A percentile compares a stretch with the other conserved stretches of the same genome.
phyloP scores from a whole-genome alignment of 441 rosid genomes.

The Erysimum pusillum region DNA sequence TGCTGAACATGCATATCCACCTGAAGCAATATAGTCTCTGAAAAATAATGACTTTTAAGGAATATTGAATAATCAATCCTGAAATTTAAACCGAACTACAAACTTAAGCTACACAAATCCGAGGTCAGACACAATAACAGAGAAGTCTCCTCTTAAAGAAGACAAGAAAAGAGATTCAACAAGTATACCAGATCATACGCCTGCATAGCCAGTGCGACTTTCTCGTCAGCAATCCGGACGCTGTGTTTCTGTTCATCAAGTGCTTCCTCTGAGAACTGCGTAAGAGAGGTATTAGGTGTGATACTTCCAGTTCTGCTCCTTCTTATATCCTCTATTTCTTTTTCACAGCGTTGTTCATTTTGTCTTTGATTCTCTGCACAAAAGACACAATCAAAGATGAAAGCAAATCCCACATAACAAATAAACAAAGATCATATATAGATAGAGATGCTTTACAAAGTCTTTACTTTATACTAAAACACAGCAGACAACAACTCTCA shows the following conservation, averaged over 20 bases:
- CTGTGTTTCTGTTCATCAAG: conserved; percentile 97
- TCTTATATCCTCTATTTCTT: conserved; percentile 87
- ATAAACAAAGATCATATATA: no score
- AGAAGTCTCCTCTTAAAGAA: background rate
- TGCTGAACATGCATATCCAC: conserved; percentile 95
- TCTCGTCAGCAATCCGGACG: conserved; percentile 94
- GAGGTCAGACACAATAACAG: conserved; percentile 17
- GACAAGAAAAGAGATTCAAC: background rate
- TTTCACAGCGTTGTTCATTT: conserved; percentile 88
- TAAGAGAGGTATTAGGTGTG: conserved; percentile 59
- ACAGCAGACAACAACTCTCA: no score
- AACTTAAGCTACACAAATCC: conserved; percentile 22
- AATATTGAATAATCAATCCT: conserved; percentile 16
- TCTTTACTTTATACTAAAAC: no score
- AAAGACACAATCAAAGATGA: conserved; percentile 16
- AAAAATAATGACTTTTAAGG: conserved; percentile 37
- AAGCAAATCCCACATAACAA: no score
- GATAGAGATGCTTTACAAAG: no score
- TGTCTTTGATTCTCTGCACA: conserved; percentile 75
- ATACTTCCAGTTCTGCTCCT: conserved; percentile 72
- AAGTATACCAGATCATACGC: conserved; percentile 89
- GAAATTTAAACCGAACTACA: conserved; percentile 1
- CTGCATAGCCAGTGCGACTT: conserved; percentile 87
- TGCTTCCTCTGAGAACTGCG: conserved; percentile 86
- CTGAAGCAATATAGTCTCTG: conserved; percentile 56